Evolutionary conservation across 164 flowering plant genomes (phyloP), one percentile per base, ranked within the genome.

Genomic region (Tinospora cordifolia): DNA sequence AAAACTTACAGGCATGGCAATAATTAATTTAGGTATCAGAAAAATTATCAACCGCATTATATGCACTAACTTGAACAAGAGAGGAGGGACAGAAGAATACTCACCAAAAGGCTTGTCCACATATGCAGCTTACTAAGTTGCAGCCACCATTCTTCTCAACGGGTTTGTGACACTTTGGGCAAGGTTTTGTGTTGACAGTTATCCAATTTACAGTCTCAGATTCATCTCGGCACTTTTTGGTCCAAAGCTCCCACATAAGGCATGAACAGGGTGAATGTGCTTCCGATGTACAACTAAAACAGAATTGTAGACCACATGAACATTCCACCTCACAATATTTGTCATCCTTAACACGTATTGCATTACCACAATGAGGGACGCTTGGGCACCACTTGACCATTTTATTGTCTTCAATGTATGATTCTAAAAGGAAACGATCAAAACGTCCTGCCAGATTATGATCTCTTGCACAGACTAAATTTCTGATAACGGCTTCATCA

Each of bases 231-330:
- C 94, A 87, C 74, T 92, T 92, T 79, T 86, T 88, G 62, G 63
- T 60, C 98, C 98, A 92, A 70, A 83, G 90, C 70, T 88, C 84
- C 98, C 96, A 92, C 93, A 90, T 90, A 76, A 76, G 54, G 75
- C 98, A 92, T 30, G 98, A 89, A 72, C 98, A 92, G 77, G 98
- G 98, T n/a, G 98, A 90, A 79, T 92, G 98, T 27, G 88, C 84
- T 75, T 90, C 94, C 65, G 77, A 79, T 69, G 78, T 84, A 77
- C 98, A 92, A 73, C 85, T 82, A 75, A 92, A 92, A 79, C 98
- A 92, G 78, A 92, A 92, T 69, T 92, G 94, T 27, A 67, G 46
- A 14, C 96, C 93, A 62, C 98, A 92, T 10, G 87, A 73, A 76
- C 98, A 92, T 84, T 92, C 92, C 68, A 92, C 90, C 77, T 92